A percentile compares a stretch with the other conserved stretches of the same genome.
Conservation (phyloP, 2,329 filamentous ascomycete genomes). For the Fusarium incarnatum region DNA sequence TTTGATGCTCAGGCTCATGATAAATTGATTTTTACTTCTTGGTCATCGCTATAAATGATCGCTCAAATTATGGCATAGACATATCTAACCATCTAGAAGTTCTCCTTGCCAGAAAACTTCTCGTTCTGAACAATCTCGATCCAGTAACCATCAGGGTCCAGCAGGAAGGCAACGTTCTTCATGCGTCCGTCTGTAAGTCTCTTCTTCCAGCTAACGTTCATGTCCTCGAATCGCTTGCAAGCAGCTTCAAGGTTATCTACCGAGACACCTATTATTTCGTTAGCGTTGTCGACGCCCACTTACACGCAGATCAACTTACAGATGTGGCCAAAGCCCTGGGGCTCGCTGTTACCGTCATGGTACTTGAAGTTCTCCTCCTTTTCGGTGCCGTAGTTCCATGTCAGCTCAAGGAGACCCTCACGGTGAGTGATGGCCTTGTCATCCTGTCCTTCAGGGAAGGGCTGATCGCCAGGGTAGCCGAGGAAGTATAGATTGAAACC, state of each 20-base stretch:
- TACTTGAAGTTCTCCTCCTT: constrained; percentile 87
- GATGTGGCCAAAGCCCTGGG: constrained; percentile 94
- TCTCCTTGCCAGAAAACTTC: constrained; percentile 65
- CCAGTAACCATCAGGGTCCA: constrained; percentile 92
- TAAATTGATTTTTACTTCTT: not conserved
- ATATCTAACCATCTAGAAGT: constrained; percentile 55
- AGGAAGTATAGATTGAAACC: constrained; percentile 95
- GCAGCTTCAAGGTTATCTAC: constrained; percentile 92
- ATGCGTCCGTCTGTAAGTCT: constrained; percentile 89
- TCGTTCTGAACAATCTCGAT: constrained; percentile 85
- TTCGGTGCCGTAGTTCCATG: constrained; percentile 87
- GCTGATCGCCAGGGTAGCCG: constrained; percentile 75
- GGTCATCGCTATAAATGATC: not conserved
- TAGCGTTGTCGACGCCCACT: constrained; percentile 20
- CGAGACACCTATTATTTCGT: constrained; percentile 69
- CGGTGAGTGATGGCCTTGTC: constrained; percentile 69
- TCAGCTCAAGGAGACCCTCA: constrained; percentile 90
- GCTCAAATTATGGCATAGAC: not conserved
- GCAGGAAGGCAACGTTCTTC: constrained; percentile 92
- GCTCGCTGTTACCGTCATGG: constrained; percentile 90
- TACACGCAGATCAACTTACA: constrained; percentile 64
- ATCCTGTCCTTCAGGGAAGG: constrained; percentile 56
- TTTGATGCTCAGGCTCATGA: not conserved
- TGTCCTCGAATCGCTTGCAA: constrained; percentile 84
- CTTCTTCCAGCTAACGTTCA: constrained; percentile 94